Base-by-base conservation (phyloP, 208 protist species). In the Spongospora subterranea region DNA sequence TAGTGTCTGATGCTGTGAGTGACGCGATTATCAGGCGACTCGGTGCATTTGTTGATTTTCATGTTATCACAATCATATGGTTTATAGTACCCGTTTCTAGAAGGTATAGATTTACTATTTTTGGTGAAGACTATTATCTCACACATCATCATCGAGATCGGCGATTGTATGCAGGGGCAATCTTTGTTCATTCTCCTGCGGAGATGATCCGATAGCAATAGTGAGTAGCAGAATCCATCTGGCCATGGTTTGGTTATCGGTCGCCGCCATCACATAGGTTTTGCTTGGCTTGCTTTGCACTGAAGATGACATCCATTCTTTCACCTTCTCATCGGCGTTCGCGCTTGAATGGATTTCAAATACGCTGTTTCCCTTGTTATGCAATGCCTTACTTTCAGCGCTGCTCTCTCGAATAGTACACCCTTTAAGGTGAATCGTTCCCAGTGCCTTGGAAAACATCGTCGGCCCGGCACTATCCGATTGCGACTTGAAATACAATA, bases 261-360 rank as follows among this genome's bases (percentile, higher is more conserved):
- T 43, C 17, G 17, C 6, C 17, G 71, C 71, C 71, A 82, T 82
- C 35, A 82, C 71, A n/a, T 82, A 82, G 6, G 71, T 82, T n/a
- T 82, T 82, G 71, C 71, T 82, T 20, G 71, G 71, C 35, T 82
- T 82, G 71, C n/a, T 82, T 43, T 82, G 71, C 35, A 82, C 71
- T n/a, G 71, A 82, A 6, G 71, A 82, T n/a, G 71, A 43, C 71
- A 82, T 82, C 71, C 71, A 82, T 43, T 82, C 71, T 43, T 82
- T 82, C 35, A 82, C 71, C n/a, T 82, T 82, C 35, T 82, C 71
- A 43, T 82, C n/a, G 71, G 17, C 71, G n/a, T 6, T 39, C 71
- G 71, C 71, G 17, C 17, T 35, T 35, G 71, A 82, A 20, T 82
- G 71, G n/a, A 82, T 82, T n/a, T 82, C 71, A n/a, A 82, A 35